Base-by-base conservation (phyloP, 2,329 filamentous ascomycete genomes). In the Xylaria sp. region DNA sequence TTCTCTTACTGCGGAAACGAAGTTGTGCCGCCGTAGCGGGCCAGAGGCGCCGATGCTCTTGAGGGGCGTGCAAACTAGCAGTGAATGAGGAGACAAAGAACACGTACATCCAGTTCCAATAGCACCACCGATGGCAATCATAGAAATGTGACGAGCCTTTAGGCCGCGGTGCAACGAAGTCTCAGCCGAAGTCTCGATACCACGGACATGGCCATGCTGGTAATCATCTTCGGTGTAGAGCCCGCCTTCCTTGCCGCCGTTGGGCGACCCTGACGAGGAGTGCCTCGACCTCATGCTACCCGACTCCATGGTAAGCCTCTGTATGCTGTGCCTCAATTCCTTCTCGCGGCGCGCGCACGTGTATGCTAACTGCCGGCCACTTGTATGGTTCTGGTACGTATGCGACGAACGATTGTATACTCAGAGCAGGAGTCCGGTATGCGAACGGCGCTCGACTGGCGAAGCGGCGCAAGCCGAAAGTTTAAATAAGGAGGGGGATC, bases 71-170 rank as follows among this genome's bases (percentile, higher is more conserved):
- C n/a, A n/a, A 31, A 31, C 28, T 9, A 9, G 5, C 9, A 31
- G 28, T 7, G 33, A 31, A 21, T 38, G 52, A 23, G 42, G 21
- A n/a, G 25, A 35, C 17, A 15, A 9, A 5, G 52, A 45, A 6
- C 17, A 60, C 60, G 25, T 60, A 67, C 65, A 80, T 74, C 90
- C 90, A 56, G 89, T 92, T 59, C 87, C 90, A 63, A 92, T 87
- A 65, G 90, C 89, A 74, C 90, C 90, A 71, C 89, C 90, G 62
- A 92, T 90, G 68, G 90, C 90, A 76, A 84, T 84, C 82, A 84
- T 84, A 72, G 80, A 83, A 71, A 84, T 84, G 74, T 84, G 82
- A 9, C 82, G 81, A 19, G 82, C 80, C 73, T 83, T 82, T 69
- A 84, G 81, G 23, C 81, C 82, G n/a, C 82, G 79, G 61, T 83